Evolutionary conservation across 2,329 filamentous ascomycete species (phyloP), one percentile per base, ranked within the genome.

Genomic region (Iodosphaeria phyllophila): DNA sequence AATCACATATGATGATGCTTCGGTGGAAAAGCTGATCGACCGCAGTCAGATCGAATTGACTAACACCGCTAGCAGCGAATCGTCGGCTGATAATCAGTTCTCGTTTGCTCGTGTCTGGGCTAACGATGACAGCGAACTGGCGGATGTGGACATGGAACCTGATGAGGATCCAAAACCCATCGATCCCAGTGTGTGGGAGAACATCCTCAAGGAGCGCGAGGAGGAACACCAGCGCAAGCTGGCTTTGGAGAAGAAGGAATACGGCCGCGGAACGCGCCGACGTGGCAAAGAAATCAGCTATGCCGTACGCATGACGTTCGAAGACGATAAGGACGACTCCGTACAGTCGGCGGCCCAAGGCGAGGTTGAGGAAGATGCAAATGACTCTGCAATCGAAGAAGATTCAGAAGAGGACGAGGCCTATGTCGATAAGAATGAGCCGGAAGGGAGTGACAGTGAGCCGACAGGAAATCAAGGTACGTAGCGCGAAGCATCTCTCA

Each of bases 51-150:
- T 78, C 15, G 82, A 92, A 42, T 68, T 78, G 34, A 78, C 73
- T 0, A 60, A 62, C 28, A 55, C 61, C 2, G n/a, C n/a, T n/a
- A 64, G 66, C 7, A 61, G 70, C 3, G 70, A 82, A 24, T 49
- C 56, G 13, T 64, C 66, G 1, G 69, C 72, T 1, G 78, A 91
- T 42, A 74, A 71, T 0, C 76, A 84, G 28, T 98, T 93, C 46
- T 80, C 77, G 4, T 80, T 89, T 47, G 86, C 86, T 19, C 69
- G 80, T 22, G 75, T 98, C 2, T 98, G 89, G 89, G 76, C 75
- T 4, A 91, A 92, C 38, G 76, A 91, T 18, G 67, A 70, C 35
- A 68, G 64, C 6, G 56, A 58, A 0, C 56, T 92, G 5, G 57
- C 66, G 22, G 56, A 60, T 20, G 34, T 41, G 13, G 51, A 55